Evolutionary conservation across 495 filamentous ascomycete genomes (phyloP).

Genomic region (Lasiosphaeria miniovina): DNA sequence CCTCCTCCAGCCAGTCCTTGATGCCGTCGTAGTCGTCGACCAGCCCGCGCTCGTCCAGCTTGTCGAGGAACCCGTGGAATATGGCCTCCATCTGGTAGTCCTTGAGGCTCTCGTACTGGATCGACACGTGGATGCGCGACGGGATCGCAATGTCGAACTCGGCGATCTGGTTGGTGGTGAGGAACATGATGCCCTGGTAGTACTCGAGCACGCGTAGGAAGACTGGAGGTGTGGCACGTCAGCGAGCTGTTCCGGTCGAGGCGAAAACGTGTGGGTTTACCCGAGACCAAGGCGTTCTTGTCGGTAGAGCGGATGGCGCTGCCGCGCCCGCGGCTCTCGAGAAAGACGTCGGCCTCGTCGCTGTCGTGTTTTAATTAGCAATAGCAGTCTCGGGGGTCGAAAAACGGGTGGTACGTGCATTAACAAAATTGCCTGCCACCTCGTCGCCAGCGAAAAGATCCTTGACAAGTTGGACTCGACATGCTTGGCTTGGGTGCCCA

Average conservation of each 20-base stretch:
- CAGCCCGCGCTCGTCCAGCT: conserved; percentile 16
- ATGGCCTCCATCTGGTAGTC: too few species aligned
- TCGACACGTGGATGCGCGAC: conserved; percentile 14
- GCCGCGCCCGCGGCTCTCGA: too few species aligned
- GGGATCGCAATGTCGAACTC: conserved; percentile 18
- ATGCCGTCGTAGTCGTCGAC: conserved; percentile 9
- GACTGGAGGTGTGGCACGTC: neutral
- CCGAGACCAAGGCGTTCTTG: conserved; percentile 31
- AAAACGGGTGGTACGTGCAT: neutral
- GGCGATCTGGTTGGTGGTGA: neutral
- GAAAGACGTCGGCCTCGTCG: too few species aligned
- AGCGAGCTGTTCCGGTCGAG: too few species aligned
- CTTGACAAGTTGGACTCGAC: conserved; percentile 33
- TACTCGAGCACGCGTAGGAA: too few species aligned
- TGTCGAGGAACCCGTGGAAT: too few species aligned
- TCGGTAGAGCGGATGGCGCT: too few species aligned
- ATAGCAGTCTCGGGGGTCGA: conserved; percentile 16
- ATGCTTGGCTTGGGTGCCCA: conserved; percentile 16
- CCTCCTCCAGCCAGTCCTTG: too few species aligned
- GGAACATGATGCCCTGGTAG: too few species aligned
- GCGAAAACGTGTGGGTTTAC: conserved; percentile 4
- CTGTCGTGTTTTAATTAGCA: too few species aligned
- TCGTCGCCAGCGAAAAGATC: conserved; percentile 40
- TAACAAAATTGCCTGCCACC: conserved; percentile 46
- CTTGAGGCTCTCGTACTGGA: neutral